phyloP scores from a whole-genome alignment of 495 filamentous ascomycete genomes.

The Barbatosphaeria neglecta region DNA sequence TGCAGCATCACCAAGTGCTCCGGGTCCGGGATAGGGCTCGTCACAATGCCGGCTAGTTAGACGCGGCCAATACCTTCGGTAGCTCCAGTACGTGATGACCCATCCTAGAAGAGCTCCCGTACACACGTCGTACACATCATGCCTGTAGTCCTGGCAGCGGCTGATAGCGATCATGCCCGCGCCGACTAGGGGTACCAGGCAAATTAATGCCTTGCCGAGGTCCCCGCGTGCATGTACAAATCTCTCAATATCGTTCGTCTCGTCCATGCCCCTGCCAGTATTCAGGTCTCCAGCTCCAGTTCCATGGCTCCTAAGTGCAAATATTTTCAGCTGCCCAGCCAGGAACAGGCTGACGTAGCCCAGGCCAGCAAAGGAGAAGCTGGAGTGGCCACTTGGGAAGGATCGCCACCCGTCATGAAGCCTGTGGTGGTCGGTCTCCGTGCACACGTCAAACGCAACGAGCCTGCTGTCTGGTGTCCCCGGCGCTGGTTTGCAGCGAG shows the following conservation, averaged over 20 bases:
- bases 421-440: slow-evolving; percentile 59
- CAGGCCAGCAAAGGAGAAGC: slow-evolving; percentile 74
- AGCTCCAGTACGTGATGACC: slow-evolving; percentile 68
- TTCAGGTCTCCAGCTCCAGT: slow-evolving; percentile 5
- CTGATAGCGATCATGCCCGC: slow-evolving; percentile 82
- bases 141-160: slow-evolving; percentile 86
- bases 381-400: slow-evolving; percentile 83
- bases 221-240: slow-evolving; percentile 35
- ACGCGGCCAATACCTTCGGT: slow-evolving; percentile 52
- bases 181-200: slow-evolving; percentile 58
- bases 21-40: slow-evolving; percentile 35
- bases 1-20: slow-evolving; percentile 1
- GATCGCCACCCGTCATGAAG: slow-evolving; percentile 90
- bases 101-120: slow-evolving; percentile 64
- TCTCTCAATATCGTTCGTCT: slow-evolving; percentile 10
- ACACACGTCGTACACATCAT: slow-evolving; percentile 89
- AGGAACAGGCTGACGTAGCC: slow-evolving; percentile 75
- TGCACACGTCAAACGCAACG: slow-evolving; percentile 69
- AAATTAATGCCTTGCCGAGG: slow-evolving; percentile 53
- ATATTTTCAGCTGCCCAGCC: slow-evolving; percentile 66
- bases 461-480: slow-evolving; percentile 55
- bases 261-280: slow-evolving; percentile 15
- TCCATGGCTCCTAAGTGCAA: slow-evolving; percentile 42
- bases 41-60: slow-evolving; percentile 34
- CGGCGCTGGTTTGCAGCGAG: slow-evolving; percentile 64